These are phyloP conservation scores for Tulasnella sp. DNA, from an alignment of 768 basidiomycete genomes.

Conservation along the genomic window DNA sequence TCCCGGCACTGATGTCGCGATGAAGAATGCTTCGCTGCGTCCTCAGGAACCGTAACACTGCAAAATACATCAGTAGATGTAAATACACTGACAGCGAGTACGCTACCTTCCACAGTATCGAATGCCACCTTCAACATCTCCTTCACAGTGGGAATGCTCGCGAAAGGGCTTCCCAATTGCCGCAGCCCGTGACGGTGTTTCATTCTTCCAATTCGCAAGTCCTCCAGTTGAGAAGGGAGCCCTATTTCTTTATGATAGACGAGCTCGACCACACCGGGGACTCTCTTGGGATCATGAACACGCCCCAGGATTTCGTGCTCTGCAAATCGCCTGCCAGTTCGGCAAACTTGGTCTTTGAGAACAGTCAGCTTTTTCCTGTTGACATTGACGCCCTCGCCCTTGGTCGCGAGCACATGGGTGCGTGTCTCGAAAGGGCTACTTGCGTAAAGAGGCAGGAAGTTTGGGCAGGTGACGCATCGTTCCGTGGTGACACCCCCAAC, in stretches of 20 bases:
- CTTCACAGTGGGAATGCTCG: constrained; percentile 13
- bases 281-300: constrained; percentile 16
- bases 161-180: neutral
- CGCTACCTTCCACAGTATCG: constrained; percentile 12
- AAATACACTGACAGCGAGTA: constrained; percentile 1
- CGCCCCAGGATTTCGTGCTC: neutral
- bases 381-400: neutral
- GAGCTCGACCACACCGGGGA: constrained; percentile 7
- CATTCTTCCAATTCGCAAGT: neutral
- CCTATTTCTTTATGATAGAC: neutral
- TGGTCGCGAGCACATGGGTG: constrained; percentile 4
- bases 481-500: neutral
- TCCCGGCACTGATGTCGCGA: constrained; percentile 26
- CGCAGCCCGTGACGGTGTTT: constrained; percentile 15
- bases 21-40: constrained; percentile 5
- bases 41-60: constrained; percentile 25
- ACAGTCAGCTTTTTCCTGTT: constrained; percentile 3
- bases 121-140: constrained; percentile 23
- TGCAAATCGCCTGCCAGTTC: neutral
- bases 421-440: constrained; percentile 16
- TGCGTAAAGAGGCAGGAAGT: constrained; percentile 16
- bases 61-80: constrained; percentile 18
- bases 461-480: neutral
- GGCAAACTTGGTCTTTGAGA: constrained; percentile 25
- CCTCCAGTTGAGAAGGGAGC: constrained; percentile 14